Percentiles rank a stretch among this genome's conserved stretches.
Evolutionary conservation across 2,329 filamentous ascomycete genomes (phyloP).

Genomic region (Helotiales sp.): DNA sequence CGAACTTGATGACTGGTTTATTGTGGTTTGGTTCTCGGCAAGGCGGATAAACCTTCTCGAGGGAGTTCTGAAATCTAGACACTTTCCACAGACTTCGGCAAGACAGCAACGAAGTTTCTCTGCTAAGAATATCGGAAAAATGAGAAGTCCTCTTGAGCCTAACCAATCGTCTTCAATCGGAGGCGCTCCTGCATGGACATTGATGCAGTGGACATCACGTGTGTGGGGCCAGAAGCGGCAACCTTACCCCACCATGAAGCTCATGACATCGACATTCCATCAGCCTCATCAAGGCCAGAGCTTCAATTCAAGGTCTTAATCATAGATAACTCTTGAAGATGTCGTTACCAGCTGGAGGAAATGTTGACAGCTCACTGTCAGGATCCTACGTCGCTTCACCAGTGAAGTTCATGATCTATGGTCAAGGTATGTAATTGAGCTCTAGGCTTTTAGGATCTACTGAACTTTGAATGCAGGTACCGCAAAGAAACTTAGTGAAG

Average conservation of each 20-base stretch:
- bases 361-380: conserved; percentile 18
- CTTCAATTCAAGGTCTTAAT: not conserved
- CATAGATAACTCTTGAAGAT: conserved; percentile 6
- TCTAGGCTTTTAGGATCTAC: not conserved
- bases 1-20: too few species aligned
- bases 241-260: conserved; percentile 7
- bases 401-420: conserved; percentile 25
- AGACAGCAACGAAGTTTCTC: too few species aligned
- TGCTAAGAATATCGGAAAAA: too few species aligned
- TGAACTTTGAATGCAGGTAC: conserved; percentile 8
- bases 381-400: conserved; percentile 24
- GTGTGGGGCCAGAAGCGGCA: conserved; percentile 12
- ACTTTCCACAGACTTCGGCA: too few species aligned
- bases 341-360: conserved; percentile 16
- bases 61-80: too few species aligned
- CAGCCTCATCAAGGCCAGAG: not conserved
- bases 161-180: not conserved
- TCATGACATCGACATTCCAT: not conserved
- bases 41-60: too few species aligned
- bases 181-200: not conserved
- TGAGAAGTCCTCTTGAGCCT: not conserved
- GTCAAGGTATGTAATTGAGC: conserved; percentile 14
- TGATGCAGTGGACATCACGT: not conserved
- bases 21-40: too few species aligned
- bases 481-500: conserved; percentile 14